Conservation (phyloP, 1,139 yeast genomes). For the Citeromyces hawaiiensis region DNA sequence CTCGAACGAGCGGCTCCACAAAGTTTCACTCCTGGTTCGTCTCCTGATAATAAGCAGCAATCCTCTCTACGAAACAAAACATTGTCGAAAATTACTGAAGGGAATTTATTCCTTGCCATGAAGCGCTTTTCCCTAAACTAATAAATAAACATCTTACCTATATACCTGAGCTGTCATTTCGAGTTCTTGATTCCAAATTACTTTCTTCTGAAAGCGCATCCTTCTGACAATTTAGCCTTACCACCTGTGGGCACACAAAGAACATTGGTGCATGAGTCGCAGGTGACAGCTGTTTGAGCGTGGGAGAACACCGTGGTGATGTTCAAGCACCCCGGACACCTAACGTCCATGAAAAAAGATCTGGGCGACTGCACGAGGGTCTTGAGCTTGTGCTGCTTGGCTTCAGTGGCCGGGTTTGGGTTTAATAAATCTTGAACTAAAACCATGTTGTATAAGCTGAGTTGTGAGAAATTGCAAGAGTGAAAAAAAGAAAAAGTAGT, state of each 20-base stretch:
- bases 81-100: neutral
- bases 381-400: slow-evolving; percentile 95
- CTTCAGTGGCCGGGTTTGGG: slow-evolving; percentile 96
- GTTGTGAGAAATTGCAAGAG: neutral
- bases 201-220: slow-evolving; percentile 98
- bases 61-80: too few species aligned
- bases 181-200: slow-evolving; percentile 22
- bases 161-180: neutral
- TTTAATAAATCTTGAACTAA: slow-evolving; percentile 95
- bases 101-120: neutral
- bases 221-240: slow-evolving; percentile 98
- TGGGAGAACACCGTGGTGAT: slow-evolving; percentile 99
- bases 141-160: neutral
- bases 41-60: too few species aligned
- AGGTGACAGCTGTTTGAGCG: slow-evolving; percentile 99
- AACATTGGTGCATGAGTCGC: slow-evolving; percentile 97
- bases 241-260: slow-evolving; percentile 99
- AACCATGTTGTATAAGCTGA: slow-evolving; percentile 31
- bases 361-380: slow-evolving; percentile 95
- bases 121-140: neutral
- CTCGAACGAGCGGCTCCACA: too few species aligned
- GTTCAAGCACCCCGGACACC: slow-evolving; percentile 98
- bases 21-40: too few species aligned
- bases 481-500: neutral
- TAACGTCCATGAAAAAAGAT: slow-evolving; percentile 98